These are phyloP conservation scores for Leptosphaerulina australis DNA, from an alignment of 2,329 filamentous ascomycete genomes.

Conservation along the genomic window DNA sequence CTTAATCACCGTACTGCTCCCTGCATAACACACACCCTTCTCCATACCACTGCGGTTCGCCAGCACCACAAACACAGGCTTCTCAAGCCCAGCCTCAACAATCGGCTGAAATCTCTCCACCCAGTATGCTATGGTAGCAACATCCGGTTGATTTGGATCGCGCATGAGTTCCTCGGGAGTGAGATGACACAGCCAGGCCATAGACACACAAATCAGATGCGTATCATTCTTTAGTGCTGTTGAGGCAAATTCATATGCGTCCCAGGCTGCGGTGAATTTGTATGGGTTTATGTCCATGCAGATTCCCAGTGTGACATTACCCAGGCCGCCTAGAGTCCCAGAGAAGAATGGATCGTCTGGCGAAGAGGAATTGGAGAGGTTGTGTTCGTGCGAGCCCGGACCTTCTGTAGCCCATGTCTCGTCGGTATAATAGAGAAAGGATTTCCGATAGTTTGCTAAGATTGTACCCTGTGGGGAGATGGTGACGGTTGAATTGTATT, in stretches of 20 bases:
- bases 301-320: slow-evolving; percentile 53
- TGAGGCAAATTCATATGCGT: slow-evolving; percentile 62
- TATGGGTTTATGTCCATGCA: slow-evolving; percentile 69
- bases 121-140: slow-evolving; percentile 79
- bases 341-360: slow-evolving; percentile 46
- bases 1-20: slow-evolving; percentile 73
- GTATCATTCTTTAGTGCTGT: slow-evolving; percentile 64
- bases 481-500: slow-evolving; percentile 66
- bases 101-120: slow-evolving; percentile 70
- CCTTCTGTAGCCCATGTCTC: slow-evolving; percentile 68
- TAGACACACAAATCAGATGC: slow-evolving; percentile 71
- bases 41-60: slow-evolving; percentile 74
- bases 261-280: slow-evolving; percentile 64
- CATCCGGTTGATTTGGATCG: slow-evolving; percentile 64
- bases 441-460: slow-evolving; percentile 66
- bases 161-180: slow-evolving; percentile 56
- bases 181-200: slow-evolving; percentile 75
- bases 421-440: slow-evolving; percentile 70
- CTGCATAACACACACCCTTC: slow-evolving; percentile 70
- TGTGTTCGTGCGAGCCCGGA: slow-evolving; percentile 29
- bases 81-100: slow-evolving; percentile 40
- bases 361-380: slow-evolving; percentile 25
- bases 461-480: slow-evolving; percentile 61
- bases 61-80: slow-evolving; percentile 71
- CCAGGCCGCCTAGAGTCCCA: slow-evolving; percentile 43